A percentile compares a stretch with the other conserved stretches of the same genome.
Conservation (phyloP, 2,329 filamentous ascomycete genomes). For the Microcyclosporella mali region DNA sequence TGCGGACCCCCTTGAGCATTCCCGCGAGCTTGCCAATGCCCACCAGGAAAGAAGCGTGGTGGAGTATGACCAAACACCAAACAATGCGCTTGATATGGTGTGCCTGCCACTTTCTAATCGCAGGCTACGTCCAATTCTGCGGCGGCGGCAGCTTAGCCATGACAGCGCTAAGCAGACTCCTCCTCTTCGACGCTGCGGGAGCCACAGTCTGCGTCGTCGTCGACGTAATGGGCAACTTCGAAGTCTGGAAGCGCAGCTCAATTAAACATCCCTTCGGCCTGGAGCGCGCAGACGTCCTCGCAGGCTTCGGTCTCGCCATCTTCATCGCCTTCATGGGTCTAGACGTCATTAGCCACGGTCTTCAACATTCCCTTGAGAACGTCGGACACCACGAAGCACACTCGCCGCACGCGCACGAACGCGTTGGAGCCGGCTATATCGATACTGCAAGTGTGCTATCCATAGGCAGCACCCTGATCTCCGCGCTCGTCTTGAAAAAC, state of each 20-base stretch:
- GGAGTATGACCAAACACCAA: constrained; percentile 85
- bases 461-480: constrained; percentile 75
- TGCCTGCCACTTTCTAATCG: constrained; percentile 76
- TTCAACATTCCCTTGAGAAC: constrained; percentile 84
- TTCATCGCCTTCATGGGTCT: constrained; percentile 96
- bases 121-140: constrained; percentile 77
- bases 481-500: constrained; percentile 80
- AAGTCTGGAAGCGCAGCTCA: constrained; percentile 90
- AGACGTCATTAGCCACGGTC: constrained; percentile 86
- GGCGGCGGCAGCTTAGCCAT: constrained; percentile 82
- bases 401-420: constrained; percentile 47
- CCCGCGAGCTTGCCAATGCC: constrained; percentile 89
- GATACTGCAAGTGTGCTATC: constrained; percentile 77
- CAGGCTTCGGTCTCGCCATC: constrained; percentile 92
- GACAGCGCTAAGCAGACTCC: constrained; percentile 84
- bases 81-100: constrained; percentile 81
- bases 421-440: constrained; percentile 67
- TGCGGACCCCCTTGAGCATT: constrained; percentile 77
- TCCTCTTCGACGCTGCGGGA: constrained; percentile 91
- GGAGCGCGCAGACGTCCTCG: constrained; percentile 86
- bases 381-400: constrained; percentile 67
- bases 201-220: constrained; percentile 87
- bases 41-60: constrained; percentile 78
- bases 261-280: constrained; percentile 88
- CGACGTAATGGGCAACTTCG: constrained; percentile 91